Evolutionary conservation across 2,329 filamentous ascomycete genomes (phyloP), one percentile per base, ranked within the genome.

Genomic region (Trematosphaeria pertusa): DNA sequence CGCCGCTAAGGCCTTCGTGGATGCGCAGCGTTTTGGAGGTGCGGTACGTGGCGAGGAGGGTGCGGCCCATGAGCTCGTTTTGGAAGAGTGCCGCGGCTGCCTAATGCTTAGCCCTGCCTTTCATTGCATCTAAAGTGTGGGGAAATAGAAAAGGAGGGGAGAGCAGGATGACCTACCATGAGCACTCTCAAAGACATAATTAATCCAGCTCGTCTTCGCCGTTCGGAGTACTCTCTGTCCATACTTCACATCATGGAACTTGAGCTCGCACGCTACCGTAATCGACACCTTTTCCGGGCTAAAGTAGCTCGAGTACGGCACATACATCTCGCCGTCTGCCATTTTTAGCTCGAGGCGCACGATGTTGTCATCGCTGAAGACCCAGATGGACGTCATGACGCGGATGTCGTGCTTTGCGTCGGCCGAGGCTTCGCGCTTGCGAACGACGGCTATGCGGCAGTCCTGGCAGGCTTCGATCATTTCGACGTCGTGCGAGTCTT

Each of bases 241-340:
- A 55, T 69, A 74, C 5, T 53, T 49, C 4, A 67, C 54, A 9
- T 67, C 64, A 43, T 78, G 75, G 42, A 74, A 76, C 15, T 65
- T 67, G 10, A 78, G 65, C 19, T 65, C 55, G 24, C 71, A 71
- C 0, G 68, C 63, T 0, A 72, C 60, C 0, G 72, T 71, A 11
- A 78, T 56, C 6, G 69, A 70, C 12, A 77, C 70, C 46, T 78
- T 78, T n/a, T 69, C 62, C 0, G 73, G 67, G 5, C 70, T 69
- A 52, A 77, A 78, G 56, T 75, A 78, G 10, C 72, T 73, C 19
- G 72, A 70, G 52, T 75, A 77, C 0, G 76, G 76, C 4, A 78
- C 69, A 19, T 75, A 73, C 46, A 75, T 69, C 20, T 70, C 62
- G 3, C 56, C 55, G 10, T 76, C 74, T 11, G 67, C 62, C 24